Percentiles rank a stretch among this genome's conserved stretches.
phyloP scores from a whole-genome alignment of 192 early-diverging fungal species.

The Podila clonocystis region DNA sequence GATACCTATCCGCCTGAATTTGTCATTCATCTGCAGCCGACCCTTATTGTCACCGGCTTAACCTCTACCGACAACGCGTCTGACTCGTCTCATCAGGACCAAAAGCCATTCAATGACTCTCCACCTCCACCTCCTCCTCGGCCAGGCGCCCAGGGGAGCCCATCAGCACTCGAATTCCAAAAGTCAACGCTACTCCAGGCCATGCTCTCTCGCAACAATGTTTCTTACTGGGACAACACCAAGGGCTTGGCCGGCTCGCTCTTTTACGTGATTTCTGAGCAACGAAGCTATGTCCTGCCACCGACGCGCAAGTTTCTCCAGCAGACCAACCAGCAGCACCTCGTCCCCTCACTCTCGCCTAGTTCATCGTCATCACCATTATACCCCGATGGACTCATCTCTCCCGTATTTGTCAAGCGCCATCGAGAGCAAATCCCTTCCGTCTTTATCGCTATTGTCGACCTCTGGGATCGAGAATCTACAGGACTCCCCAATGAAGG shows the following conservation, averaged over 20 bases:
- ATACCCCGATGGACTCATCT: slow-evolving; percentile 87
- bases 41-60: slow-evolving; percentile 62
- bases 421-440: slow-evolving; percentile 72
- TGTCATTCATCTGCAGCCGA: slow-evolving; percentile 65
- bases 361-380: slow-evolving; percentile 72
- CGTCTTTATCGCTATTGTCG: slow-evolving; percentile 75
- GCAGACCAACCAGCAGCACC: slow-evolving; percentile 29
- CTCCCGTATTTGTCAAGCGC: slow-evolving; percentile 71
- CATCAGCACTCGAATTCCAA: slow-evolving; percentile 23
- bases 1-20: slow-evolving; percentile 67
- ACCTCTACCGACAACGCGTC: slow-evolving; percentile 35
- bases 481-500: slow-evolving; percentile 3
- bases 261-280: slow-evolving; percentile 42
- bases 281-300: slow-evolving; percentile 33
- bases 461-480: slow-evolving; percentile 65
- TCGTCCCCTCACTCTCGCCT: slow-evolving; percentile 70
- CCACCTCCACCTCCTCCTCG: slow-evolving; percentile 32
- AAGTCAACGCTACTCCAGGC: slow-evolving; percentile 49
- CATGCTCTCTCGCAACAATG: slow-evolving; percentile 44
- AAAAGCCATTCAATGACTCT: not conserved
- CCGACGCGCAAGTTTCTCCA: slow-evolving; percentile 43
- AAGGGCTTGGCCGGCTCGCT: slow-evolving; percentile 32
- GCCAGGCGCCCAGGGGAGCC: slow-evolving; percentile 18
- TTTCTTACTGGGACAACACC: slow-evolving; percentile 34
- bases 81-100: slow-evolving; percentile 17